Evolutionary conservation across 2,329 filamentous ascomycete genomes (phyloP).

Genomic region (Claviceps quebecensis): DNA sequence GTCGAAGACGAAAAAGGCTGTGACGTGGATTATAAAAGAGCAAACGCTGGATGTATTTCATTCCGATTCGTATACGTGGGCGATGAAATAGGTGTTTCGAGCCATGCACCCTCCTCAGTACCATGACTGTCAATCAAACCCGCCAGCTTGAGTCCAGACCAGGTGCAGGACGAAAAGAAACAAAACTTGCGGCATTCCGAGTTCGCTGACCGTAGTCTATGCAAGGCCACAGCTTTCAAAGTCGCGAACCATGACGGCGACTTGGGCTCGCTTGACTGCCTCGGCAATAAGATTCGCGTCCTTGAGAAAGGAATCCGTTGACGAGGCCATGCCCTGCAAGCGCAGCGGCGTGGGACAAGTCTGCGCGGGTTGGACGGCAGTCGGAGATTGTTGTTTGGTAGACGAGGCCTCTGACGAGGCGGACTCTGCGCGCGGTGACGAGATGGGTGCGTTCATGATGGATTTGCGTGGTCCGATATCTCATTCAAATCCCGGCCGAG

Average conservation of each 20-base stretch:
- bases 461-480: neutral
- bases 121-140: too few species aligned
- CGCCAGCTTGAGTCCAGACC: neutral
- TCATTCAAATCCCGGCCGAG: too few species aligned
- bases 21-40: neutral
- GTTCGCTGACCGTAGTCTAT: neutral
- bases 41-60: neutral
- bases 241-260: constrained; percentile 78
- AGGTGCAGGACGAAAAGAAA: neutral
- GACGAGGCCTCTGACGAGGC: constrained; percentile 14
- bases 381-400: constrained; percentile 16
- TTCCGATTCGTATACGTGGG: neutral
- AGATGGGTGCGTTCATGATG: constrained; percentile 5
- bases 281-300: constrained; percentile 81
- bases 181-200: neutral
- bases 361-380: constrained; percentile 9
- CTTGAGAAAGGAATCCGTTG: constrained; percentile 50
- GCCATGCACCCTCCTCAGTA: neutral
- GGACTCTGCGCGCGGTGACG: constrained; percentile 4
- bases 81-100: neutral
- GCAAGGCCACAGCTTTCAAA: constrained; percentile 57
- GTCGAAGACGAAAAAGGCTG: neutral
- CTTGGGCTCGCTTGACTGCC: constrained; percentile 83
- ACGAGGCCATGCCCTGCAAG: constrained; percentile 20
- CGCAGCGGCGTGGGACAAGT: constrained; percentile 14